Conservation (phyloP, 202 grass and related monocot species). For the Panicum virgatum region DNA sequence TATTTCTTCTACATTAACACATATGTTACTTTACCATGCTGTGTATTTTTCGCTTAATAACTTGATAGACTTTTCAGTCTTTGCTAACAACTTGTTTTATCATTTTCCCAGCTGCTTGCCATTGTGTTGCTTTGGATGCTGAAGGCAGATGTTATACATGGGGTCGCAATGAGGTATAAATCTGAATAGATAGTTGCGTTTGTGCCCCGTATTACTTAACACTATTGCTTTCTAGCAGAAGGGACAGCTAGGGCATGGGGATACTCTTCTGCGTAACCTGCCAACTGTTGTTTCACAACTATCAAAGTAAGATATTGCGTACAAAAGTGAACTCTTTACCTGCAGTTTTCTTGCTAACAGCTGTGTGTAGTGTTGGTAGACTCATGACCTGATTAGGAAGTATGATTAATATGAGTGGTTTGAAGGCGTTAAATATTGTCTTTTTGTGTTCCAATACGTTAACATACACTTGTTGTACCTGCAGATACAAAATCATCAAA, state of each 20-base stretch:
- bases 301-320: constrained; percentile 64
- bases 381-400: constrained; percentile 2
- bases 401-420: neutral
- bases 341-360: constrained; percentile 2
- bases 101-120: constrained; percentile 68
- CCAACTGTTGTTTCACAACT: constrained; percentile 85
- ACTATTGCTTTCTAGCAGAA: constrained; percentile 64
- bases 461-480: constrained; percentile 15
- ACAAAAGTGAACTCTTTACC: neutral
- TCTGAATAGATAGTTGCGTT: constrained; percentile 15
- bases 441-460: constrained; percentile 14
- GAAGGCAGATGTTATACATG: constrained; percentile 92
- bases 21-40: neutral
- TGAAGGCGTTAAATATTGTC: constrained; percentile 9
- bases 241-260: constrained; percentile 95
- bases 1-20: neutral
- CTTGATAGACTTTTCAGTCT: neutral
- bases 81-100: constrained; percentile 27
- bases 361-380: neutral
- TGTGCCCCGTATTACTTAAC: constrained; percentile 36
- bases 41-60: neutral
- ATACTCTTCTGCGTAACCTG: constrained; percentile 71
- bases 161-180: constrained; percentile 94
- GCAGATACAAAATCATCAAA: constrained; percentile 75
- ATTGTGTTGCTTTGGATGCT: constrained; percentile 95